Percentiles rank a stretch among this genome's conserved stretches.
Conservation (phyloP, 305 asterid genomes). For the Solanum hybrid region DNA sequence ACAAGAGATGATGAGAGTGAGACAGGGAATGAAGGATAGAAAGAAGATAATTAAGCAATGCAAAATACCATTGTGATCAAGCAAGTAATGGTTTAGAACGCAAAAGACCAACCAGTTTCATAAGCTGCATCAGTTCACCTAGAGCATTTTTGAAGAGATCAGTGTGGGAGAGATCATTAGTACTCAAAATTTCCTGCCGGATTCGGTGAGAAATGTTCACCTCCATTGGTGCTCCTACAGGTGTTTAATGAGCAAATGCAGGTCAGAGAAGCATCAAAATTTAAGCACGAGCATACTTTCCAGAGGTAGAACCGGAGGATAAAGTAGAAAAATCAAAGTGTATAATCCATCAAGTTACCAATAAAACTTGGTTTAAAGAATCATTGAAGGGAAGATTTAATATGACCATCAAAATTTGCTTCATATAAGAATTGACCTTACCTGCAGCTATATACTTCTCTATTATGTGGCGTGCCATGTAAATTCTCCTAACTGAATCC, state of each 20-base stretch:
- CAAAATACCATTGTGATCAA: not conserved
- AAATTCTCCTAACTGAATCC: constrained; percentile 68
- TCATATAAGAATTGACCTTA: constrained; percentile 6
- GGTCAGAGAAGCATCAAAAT: not conserved
- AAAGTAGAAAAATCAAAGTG: not conserved
- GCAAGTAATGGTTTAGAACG: not conserved
- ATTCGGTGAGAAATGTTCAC: constrained; percentile 71
- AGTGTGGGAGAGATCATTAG: constrained; percentile 53
- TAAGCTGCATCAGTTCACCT: constrained; percentile 60
- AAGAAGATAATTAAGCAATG: not conserved
- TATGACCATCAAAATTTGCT: not conserved
- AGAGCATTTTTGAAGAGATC: constrained; percentile 46
- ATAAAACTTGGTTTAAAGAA: not conserved
- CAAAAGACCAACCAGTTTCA: constrained; percentile 54
- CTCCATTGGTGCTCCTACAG: constrained; percentile 66
- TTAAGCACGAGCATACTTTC: not conserved
- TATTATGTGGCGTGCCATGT: constrained; percentile 88
- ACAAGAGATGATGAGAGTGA: not conserved
- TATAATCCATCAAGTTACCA: not conserved
- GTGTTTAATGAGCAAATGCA: not conserved
- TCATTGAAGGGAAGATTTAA: not conserved
- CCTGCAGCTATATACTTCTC: constrained; percentile 64
- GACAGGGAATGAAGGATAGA: not conserved
- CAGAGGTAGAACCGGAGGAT: not conserved
- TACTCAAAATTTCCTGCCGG: constrained; percentile 56